These are phyloP conservation scores for Ophiostoma angusticollis DNA, from an alignment of 2,329 filamentous ascomycete species.

Conservation along the genomic window DNA sequence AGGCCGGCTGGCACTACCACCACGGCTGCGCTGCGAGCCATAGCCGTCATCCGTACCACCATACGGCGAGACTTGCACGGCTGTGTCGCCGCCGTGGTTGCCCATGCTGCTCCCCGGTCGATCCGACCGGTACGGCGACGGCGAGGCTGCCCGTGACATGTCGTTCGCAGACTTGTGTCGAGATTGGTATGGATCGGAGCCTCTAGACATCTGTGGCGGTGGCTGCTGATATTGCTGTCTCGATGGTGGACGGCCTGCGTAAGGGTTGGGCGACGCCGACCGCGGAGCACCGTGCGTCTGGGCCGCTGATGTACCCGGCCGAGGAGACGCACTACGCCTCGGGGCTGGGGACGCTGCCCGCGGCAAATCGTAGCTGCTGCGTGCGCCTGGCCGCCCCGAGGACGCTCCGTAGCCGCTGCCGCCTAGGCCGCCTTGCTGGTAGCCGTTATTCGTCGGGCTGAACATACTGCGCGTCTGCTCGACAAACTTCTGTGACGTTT, in stretches of 20 bases:
- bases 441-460: conserved; percentile 18
- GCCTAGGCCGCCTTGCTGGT: conserved; percentile 12
- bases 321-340: conserved; percentile 49
- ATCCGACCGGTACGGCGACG: conserved; percentile 31
- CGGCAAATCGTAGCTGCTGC: conserved; percentile 42
- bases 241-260: conserved; percentile 27
- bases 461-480: conserved; percentile 76
- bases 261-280: conserved; percentile 44
- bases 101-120: conserved; percentile 40
- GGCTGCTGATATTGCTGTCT: conserved; percentile 21
- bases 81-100: conserved; percentile 39
- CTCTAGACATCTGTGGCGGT: conserved; percentile 19
- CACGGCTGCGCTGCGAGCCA: conserved; percentile 41
- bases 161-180: conserved; percentile 39
- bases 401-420: conserved; percentile 15
- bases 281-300: conserved; percentile 23
- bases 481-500: conserved; percentile 79
- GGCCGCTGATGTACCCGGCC: conserved; percentile 37
- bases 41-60: conserved; percentile 38
- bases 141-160: conserved; percentile 30
- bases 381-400: conserved; percentile 43
- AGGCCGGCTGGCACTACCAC: conserved; percentile 30
- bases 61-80: conserved; percentile 49
- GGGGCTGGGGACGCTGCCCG: conserved; percentile 56
- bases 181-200: conserved; percentile 38